phyloP scores from a whole-genome alignment of 805 yeast species.

The Saccharomycopsis schoenii region DNA sequence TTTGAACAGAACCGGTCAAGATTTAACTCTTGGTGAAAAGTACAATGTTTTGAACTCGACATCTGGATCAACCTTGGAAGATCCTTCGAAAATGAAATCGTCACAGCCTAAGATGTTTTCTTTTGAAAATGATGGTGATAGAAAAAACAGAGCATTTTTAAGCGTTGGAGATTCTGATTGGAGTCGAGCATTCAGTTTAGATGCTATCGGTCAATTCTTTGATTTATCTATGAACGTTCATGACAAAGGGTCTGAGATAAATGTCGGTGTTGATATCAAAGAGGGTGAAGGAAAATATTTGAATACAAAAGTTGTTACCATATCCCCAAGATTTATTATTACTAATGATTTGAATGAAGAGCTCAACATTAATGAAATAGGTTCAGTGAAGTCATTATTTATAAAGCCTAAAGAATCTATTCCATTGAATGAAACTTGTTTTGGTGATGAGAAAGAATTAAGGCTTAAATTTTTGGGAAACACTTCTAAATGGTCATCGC shows the following conservation, averaged over 20 bases:
- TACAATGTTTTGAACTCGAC: conserved; percentile 42
- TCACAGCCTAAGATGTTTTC: conserved; percentile 75
- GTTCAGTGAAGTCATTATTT: conserved; percentile 42
- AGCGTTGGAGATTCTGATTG: conserved; percentile 59
- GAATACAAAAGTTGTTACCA: conserved; percentile 63
- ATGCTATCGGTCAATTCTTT: conserved; percentile 76
- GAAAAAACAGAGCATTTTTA: conserved; percentile 56
- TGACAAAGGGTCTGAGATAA: conserved; percentile 48
- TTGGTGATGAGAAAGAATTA: conserved; percentile 46
- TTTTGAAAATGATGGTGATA: conserved; percentile 48
- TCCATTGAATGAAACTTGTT: conserved; percentile 54
- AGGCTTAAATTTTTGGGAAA: conserved; percentile 48
- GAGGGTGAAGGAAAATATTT: conserved; percentile 85
- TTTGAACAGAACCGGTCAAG: conserved; percentile 68
- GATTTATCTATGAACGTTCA: conserved; percentile 44
- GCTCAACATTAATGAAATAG: conserved; percentile 57
- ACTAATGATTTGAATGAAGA: conserved; percentile 49
- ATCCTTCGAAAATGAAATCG: conserved; percentile 25
- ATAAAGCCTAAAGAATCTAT: conserved; percentile 37
- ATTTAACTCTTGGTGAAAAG: conserved; percentile 48
- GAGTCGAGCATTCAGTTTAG: conserved; percentile 72
- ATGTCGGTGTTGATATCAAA: conserved; percentile 60
- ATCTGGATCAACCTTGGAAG: conserved; percentile 23
- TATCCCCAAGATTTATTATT: conserved; percentile 76
- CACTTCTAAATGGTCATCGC: conserved; percentile 71